Evolutionary conservation across 768 basidiomycete species (phyloP).

Genomic region (Suillus alpinus): DNA sequence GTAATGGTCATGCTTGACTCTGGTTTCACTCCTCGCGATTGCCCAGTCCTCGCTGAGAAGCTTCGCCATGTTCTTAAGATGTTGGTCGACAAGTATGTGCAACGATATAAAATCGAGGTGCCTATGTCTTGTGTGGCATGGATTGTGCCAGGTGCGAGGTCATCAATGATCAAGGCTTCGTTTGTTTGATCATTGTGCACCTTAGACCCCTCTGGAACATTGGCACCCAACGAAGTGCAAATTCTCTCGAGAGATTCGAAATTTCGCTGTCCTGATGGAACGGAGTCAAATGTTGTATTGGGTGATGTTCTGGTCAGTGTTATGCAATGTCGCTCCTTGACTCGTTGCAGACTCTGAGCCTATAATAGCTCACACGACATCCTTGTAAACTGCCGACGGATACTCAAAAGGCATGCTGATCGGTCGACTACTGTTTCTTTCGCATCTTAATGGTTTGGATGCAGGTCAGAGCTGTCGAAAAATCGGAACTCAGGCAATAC

Average conservation of each 20-base stretch:
- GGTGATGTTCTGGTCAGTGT: slow-evolving; percentile 55
- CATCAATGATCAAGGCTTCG: not conserved
- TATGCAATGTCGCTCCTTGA: not conserved
- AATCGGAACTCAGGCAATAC: slow-evolving; percentile 44
- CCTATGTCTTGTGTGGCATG: slow-evolving; percentile 61
- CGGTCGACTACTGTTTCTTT: not conserved
- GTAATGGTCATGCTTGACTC: slow-evolving; percentile 53
- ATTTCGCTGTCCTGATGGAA: slow-evolving; percentile 41
- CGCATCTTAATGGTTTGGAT: not conserved
- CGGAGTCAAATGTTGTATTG: slow-evolving; percentile 45
- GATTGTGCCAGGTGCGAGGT: slow-evolving; percentile 50
- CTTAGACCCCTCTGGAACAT: slow-evolving; percentile 50
- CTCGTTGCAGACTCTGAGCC: not conserved
- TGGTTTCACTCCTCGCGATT: slow-evolving; percentile 53
- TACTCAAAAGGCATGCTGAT: slow-evolving; percentile 51
- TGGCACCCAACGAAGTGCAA: slow-evolving; percentile 56
- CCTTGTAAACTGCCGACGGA: slow-evolving; percentile 75
- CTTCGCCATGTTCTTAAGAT: slow-evolving; percentile 46
- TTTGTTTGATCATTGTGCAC: not conserved
- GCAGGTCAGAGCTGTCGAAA: slow-evolving; percentile 57
- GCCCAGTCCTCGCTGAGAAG: slow-evolving; percentile 52
- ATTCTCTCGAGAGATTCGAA: slow-evolving; percentile 48
- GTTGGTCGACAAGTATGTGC: slow-evolving; percentile 39
- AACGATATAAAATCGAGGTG: slow-evolving; percentile 47
- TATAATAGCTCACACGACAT: slow-evolving; percentile 50